Conservation (phyloP, 2,329 filamentous ascomycete species). For the Zasmidium angulare region DNA sequence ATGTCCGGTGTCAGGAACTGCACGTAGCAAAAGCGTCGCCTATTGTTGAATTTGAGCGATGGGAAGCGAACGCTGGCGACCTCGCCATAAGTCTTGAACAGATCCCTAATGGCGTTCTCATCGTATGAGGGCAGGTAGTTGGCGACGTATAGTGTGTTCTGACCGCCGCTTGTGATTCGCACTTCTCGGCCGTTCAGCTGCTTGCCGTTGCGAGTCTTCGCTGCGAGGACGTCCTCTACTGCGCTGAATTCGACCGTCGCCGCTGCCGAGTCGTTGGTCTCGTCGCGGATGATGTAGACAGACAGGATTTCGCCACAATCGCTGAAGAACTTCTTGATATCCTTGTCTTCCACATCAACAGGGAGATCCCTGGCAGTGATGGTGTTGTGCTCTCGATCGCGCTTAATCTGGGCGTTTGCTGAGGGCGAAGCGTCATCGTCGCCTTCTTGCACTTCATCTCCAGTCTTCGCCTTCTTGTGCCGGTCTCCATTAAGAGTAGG, state of each 20-base stretch:
- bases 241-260: constrained; percentile 84
- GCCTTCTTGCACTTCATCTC: constrained; percentile 36
- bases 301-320: constrained; percentile 84
- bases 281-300: constrained; percentile 66
- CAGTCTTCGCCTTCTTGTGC: constrained; percentile 65
- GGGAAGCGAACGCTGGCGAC: constrained; percentile 86
- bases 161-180: constrained; percentile 70
- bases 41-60: constrained; percentile 83
- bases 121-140: constrained; percentile 83
- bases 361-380: constrained; percentile 80
- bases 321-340: constrained; percentile 84
- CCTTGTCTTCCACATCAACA: constrained; percentile 64
- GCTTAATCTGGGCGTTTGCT: constrained; percentile 54
- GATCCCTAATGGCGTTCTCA: constrained; percentile 64
- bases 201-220: constrained; percentile 78
- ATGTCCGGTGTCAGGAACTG: constrained; percentile 74
- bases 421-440: constrained; percentile 36
- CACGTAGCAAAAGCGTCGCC: constrained; percentile 92
- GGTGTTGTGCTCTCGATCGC: constrained; percentile 88
- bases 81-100: constrained; percentile 74
- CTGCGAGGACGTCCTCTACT: constrained; percentile 76
- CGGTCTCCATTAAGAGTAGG: constrained; percentile 48
- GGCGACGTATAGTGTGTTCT: constrained; percentile 81
- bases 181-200: constrained; percentile 72
- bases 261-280: constrained; percentile 60